phyloP scores from a whole-genome alignment of 2,329 filamentous ascomycete species.

The Hirsutella rhossiliensis region DNA sequence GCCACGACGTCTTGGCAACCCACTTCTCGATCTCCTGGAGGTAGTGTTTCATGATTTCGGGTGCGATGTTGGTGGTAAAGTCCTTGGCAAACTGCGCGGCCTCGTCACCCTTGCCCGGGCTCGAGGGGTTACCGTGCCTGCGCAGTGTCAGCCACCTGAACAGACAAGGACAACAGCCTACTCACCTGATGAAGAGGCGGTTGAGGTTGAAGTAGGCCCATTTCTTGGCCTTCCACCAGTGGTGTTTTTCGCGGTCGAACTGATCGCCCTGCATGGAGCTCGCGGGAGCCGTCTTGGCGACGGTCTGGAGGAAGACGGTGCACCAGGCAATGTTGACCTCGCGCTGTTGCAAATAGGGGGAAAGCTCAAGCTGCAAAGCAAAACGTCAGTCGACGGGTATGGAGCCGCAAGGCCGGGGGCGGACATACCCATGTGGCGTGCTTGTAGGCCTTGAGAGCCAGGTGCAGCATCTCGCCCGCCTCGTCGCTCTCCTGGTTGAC shows the following conservation, averaged over 20 bases:
- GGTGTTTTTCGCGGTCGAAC: slow-evolving; percentile 80
- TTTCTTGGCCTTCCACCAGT: slow-evolving; percentile 99
- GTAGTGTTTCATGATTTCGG: slow-evolving; percentile 92
- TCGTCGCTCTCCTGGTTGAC: slow-evolving; percentile 87
- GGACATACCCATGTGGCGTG: slow-evolving; percentile 77
- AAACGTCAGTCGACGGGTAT: background rate
- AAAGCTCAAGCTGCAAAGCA: slow-evolving; percentile 69
- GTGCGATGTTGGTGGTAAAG: slow-evolving; percentile 84
- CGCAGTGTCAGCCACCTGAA: background rate
- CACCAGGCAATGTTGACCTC: slow-evolving; percentile 89
- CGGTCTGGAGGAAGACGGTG: slow-evolving; percentile 82
- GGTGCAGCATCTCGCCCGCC: slow-evolving; percentile 91
- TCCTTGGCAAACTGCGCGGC: slow-evolving; percentile 76
- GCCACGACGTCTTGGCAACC: slow-evolving; percentile 88
- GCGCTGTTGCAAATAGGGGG: slow-evolving; percentile 63
- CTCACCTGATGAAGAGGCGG: slow-evolving; percentile 79
- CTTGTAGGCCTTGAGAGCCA: slow-evolving; percentile 94
- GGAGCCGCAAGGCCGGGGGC: background rate
- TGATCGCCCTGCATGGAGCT: slow-evolving; percentile 72
- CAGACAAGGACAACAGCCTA: background rate
- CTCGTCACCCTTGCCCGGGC: slow-evolving; percentile 62
- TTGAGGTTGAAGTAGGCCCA: slow-evolving; percentile 99
- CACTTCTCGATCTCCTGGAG: slow-evolving; percentile 92
- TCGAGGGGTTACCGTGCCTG: slow-evolving; percentile 81
- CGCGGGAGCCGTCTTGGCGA: slow-evolving; percentile 72